Conservation (phyloP, 2,329 filamentous ascomycete species). For the Lasiodiplodia citricola region DNA sequence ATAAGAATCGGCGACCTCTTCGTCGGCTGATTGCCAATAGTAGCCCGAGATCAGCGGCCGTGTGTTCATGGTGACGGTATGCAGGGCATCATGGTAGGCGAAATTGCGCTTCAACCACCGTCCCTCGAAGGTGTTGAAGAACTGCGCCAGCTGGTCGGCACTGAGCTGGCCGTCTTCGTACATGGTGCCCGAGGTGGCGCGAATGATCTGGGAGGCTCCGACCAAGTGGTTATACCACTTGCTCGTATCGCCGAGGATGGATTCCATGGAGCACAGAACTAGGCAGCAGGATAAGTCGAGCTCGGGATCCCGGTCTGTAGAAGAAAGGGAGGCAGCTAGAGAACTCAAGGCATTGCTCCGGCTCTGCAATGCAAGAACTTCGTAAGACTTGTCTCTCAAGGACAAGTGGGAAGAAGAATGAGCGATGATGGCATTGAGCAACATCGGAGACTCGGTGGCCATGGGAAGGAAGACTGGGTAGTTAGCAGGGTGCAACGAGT, state of each 20-base stretch:
- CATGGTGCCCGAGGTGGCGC: conserved; percentile 8
- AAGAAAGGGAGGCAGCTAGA: conserved; percentile 25
- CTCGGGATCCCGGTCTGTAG: conserved; percentile 21
- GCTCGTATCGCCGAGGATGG: conserved; percentile 24
- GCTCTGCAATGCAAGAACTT: conserved; percentile 26
- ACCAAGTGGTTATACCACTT: conserved; percentile 27
- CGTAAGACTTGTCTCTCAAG: conserved; percentile 26
- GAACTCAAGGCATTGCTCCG: conserved; percentile 24
- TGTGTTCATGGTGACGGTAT: conserved; percentile 19
- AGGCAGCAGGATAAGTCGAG: conserved; percentile 25
- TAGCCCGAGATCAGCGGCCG: conserved; percentile 23
- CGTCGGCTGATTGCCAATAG: conserved; percentile 17
- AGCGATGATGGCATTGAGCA: conserved; percentile 27
- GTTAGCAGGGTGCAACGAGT: not conserved
- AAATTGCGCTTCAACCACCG: conserved; percentile 26
- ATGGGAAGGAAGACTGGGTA: conserved; percentile 25
- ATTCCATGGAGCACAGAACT: conserved; percentile 26
- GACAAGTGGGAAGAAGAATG: conserved; percentile 27
- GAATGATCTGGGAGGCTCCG: conserved; percentile 25
- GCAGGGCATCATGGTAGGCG: conserved; percentile 26
- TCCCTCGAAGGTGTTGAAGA: conserved; percentile 26
- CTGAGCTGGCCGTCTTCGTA: conserved; percentile 1
- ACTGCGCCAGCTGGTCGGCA: conserved; percentile 8
- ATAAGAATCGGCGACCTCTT: conserved; percentile 19
- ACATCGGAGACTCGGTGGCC: conserved; percentile 25